phyloP scores from a whole-genome alignment of 345 rosid species.

The Citrus inodora region DNA sequence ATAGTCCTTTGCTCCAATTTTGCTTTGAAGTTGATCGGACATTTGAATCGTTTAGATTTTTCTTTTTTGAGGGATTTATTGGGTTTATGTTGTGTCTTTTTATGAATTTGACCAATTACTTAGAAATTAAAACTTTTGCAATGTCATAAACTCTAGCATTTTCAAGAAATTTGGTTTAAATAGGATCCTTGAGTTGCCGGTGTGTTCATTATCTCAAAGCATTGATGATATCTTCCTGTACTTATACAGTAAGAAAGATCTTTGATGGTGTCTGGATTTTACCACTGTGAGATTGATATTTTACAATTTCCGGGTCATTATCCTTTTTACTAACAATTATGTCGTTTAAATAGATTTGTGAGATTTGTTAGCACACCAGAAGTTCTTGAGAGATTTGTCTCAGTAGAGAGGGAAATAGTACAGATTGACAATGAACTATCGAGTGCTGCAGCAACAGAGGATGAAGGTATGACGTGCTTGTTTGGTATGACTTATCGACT shows the following conservation, averaged over 20 bases:
- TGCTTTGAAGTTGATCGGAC: too few species aligned
- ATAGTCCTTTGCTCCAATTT: too few species aligned
- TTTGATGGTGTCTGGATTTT: not conserved
- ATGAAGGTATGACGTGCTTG: conserved; percentile 40
- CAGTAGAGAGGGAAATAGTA: conserved; percentile 73
- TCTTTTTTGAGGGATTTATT: not conserved
- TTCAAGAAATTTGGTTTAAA: not conserved
- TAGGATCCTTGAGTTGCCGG: not conserved
- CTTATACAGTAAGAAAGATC: not conserved
- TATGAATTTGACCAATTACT: not conserved
- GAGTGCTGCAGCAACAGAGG: conserved; percentile 40
- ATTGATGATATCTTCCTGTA: not conserved
- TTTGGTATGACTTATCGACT: too few species aligned
- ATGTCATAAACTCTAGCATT: not conserved
- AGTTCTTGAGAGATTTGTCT: conserved; percentile 92
- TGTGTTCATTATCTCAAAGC: not conserved
- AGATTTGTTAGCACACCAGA: conserved; percentile 91
- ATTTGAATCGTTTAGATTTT: too few species aligned
- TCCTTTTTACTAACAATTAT: not conserved
- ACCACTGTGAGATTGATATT: not conserved
- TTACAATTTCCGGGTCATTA: not conserved
- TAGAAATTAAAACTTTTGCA: not conserved
- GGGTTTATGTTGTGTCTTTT: not conserved
- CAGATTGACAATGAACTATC: conserved; percentile 69
- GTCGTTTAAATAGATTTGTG: conserved; percentile 58